These are phyloP conservation scores for Hymenoscyphus scutula DNA, from an alignment of 2,329 filamentous ascomycete genomes.

Conservation along the genomic window DNA sequence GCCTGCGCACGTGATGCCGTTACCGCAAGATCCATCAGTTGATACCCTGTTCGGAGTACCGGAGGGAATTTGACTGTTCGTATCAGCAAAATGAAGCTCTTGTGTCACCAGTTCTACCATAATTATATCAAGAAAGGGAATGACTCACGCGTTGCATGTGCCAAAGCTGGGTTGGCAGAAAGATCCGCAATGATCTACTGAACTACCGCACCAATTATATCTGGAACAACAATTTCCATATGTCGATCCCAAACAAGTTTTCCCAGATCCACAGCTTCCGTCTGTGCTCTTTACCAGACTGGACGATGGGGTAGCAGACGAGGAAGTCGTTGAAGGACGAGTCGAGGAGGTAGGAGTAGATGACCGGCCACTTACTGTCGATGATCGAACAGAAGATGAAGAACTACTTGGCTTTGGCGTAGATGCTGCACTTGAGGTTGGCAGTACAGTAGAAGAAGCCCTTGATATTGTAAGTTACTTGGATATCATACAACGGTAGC, in stretches of 20 bases:
- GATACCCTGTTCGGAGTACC: background rate
- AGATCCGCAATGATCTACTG: constrained; percentile 8
- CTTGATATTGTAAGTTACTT: background rate
- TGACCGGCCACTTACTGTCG: background rate
- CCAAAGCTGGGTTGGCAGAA: constrained; percentile 8
- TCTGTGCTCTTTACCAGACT: background rate
- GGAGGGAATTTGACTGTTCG: background rate
- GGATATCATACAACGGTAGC: background rate
- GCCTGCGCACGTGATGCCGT: background rate
- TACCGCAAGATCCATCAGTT: background rate
- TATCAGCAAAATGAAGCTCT: background rate
- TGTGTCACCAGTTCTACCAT: too few relatives aligned
- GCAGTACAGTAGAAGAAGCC: background rate
- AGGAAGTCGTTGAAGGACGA: background rate
- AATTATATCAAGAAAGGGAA: background rate
- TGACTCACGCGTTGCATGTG: constrained; percentile 8
- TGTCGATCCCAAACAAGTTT: background rate
- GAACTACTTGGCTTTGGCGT: background rate
- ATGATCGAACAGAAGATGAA: background rate
- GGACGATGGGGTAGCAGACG: background rate
- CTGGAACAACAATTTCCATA: constrained; percentile 11
- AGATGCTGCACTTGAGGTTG: background rate
- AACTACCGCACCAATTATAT: constrained; percentile 9
- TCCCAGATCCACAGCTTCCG: background rate
- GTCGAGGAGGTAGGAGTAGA: background rate